Evolutionary conservation across 768 basidiomycete genomes (phyloP).

Genomic region (Boletus patriciae): DNA sequence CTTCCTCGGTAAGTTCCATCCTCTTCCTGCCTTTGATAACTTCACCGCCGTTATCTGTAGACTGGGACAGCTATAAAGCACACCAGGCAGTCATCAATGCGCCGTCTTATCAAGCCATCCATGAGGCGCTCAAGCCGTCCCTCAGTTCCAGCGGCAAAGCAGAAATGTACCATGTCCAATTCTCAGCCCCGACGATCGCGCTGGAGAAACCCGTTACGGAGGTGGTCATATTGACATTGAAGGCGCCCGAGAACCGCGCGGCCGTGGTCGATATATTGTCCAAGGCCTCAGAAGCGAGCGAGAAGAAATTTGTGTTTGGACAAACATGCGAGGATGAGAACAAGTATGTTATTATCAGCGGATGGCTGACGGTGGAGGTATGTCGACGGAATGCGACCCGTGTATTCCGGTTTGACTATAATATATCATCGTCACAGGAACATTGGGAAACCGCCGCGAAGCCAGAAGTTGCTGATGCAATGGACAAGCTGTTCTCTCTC

Average conservation of each 20-base stretch:
- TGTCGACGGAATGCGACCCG: background rate
- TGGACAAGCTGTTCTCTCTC: constrained; percentile 16
- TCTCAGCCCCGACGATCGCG: constrained; percentile 15
- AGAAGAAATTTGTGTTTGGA: constrained; percentile 21
- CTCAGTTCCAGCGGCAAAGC: background rate
- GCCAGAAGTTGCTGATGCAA: constrained; percentile 4
- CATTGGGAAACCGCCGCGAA: constrained; percentile 7
- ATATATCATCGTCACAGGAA: constrained; percentile 11
- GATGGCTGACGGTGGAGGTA: constrained; percentile 30
- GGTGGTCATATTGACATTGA: constrained; percentile 19
- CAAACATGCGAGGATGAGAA: constrained; percentile 20
- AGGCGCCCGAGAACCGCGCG: constrained; percentile 24
- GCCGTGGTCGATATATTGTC: constrained; percentile 11
- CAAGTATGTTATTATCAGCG: constrained; percentile 18
- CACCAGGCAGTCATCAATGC: constrained; percentile 16
- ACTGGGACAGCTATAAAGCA: constrained; percentile 28
- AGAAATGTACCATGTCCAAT: constrained; percentile 24
- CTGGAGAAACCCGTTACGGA: constrained; percentile 27
- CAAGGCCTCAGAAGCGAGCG: constrained; percentile 11
- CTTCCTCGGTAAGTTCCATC: constrained; percentile 17
- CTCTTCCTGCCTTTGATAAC: background rate
- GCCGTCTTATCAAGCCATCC: constrained; percentile 3
- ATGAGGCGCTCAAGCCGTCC: constrained; percentile 1
- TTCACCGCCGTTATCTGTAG: constrained; percentile 5
- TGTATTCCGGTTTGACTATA: background rate